Evolutionary conservation across 768 basidiomycete genomes (phyloP), one percentile per base, ranked within the genome.

Genomic region (Rickenella mellea): DNA sequence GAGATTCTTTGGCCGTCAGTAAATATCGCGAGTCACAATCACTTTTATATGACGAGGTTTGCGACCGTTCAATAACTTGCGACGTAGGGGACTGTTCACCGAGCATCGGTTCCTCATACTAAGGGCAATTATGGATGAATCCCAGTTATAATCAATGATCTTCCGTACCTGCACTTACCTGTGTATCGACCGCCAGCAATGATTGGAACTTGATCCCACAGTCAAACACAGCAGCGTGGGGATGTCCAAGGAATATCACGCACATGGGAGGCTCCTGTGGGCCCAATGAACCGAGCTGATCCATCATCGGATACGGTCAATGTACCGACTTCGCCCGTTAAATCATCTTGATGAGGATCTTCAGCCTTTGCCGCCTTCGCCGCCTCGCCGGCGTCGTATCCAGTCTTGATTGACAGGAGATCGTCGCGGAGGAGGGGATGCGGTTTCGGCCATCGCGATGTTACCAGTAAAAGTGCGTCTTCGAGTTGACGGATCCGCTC

Each of bases 201-300:
- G n/a, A n/a, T n/a, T n/a, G n/a, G n/a, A n/a, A n/a, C n/a, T n/a
- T n/a, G n/a, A n/a, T n/a, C n/a, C n/a, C n/a, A n/a, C n/a, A n/a
- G n/a, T n/a, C n/a, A n/a, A n/a, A n/a, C n/a, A n/a, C n/a, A n/a
- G n/a, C n/a, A n/a, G n/a, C n/a, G n/a, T n/a, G n/a, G n/a, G n/a
- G n/a, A n/a, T n/a, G n/a, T n/a, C n/a, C n/a, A n/a, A n/a, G n/a
- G n/a, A n/a, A n/a, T n/a, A n/a, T n/a, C 9, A 36, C 33, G 19
- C 8, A 36, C 33, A 17, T 36, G 19, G 19, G 83, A 72, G 21
- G 82, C 83, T 9, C 78, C 83, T 9, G 83, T 78, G 27, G 75
- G 80, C 19, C 84, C 85, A 50, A 82, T 83, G 57, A 83, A 87
- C 52, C 77, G 80, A 8, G 74, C 76, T 42, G 74, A 68, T 4